Percentiles rank a stretch among this genome's conserved stretches.
phyloP scores from a whole-genome alignment of 1,139 yeast genomes.

The Lodderomyces margitis region DNA sequence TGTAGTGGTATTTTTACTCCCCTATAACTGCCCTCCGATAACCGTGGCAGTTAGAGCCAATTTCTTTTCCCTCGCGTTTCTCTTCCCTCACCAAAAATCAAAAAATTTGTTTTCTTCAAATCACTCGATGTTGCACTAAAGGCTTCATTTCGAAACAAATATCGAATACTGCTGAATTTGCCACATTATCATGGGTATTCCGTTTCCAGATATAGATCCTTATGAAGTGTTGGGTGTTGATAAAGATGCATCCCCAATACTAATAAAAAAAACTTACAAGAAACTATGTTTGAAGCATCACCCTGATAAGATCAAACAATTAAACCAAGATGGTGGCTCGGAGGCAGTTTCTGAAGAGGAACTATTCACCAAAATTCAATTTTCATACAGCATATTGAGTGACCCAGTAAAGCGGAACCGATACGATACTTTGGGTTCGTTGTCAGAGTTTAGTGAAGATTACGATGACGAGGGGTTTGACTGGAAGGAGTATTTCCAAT shows the following conservation, averaged over 20 bases:
- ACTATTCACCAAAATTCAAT: slow-evolving; percentile 68
- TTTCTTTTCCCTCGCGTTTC: too few relatives aligned
- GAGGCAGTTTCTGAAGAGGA: slow-evolving; percentile 16
- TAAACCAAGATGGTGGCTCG: slow-evolving; percentile 18
- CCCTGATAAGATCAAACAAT: slow-evolving; percentile 69
- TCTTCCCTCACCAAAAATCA: neutral
- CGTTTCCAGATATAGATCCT: slow-evolving; percentile 63
- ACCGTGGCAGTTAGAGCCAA: too few relatives aligned
- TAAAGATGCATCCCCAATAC: slow-evolving; percentile 44
- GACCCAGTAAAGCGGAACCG: slow-evolving; percentile 55
- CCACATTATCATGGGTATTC: slow-evolving; percentile 28
- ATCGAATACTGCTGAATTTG: too few relatives aligned
- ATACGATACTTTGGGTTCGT: slow-evolving; percentile 68
- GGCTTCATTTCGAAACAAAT: too few relatives aligned
- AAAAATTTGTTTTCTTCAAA: neutral
- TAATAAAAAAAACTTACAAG: slow-evolving; percentile 71
- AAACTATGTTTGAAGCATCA: slow-evolving; percentile 67
- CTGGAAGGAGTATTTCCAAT: slow-evolving; percentile 67
- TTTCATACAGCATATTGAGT: slow-evolving; percentile 68
- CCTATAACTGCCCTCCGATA: too few relatives aligned
- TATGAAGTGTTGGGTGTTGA: slow-evolving; percentile 56
- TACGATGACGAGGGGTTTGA: slow-evolving; percentile 42
- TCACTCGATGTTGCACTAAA: too few relatives aligned
- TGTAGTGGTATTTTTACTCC: too few relatives aligned
- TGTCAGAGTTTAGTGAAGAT: slow-evolving; percentile 33